Conservation (phyloP, 1,284 basidiomycete genomes). For the Earliella scabrosa region DNA sequence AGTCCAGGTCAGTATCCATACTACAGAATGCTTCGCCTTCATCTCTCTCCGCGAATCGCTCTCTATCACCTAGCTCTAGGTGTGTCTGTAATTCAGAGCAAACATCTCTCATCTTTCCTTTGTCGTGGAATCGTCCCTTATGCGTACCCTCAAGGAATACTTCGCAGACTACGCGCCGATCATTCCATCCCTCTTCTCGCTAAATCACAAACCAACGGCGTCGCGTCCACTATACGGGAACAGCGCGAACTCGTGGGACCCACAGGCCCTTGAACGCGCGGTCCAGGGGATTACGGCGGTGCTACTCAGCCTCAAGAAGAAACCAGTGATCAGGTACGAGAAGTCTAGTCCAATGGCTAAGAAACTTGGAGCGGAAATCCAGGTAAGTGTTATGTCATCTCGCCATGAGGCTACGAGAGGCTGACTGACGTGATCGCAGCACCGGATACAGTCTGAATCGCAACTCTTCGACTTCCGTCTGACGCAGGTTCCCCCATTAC, state of each 20-base stretch:
- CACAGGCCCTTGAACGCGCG: constrained; percentile 77
- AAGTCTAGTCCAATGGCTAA: constrained; percentile 92
- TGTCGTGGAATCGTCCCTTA: constrained; percentile 16
- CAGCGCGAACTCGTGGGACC: constrained; percentile 69
- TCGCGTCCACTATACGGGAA: constrained; percentile 71
- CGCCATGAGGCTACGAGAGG: too few species aligned
- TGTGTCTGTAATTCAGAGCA: too few species aligned
- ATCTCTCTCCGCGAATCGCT: too few species aligned
- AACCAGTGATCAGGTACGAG: constrained; percentile 93
- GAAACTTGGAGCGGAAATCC: constrained; percentile 86
- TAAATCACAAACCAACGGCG: constrained; percentile 76
- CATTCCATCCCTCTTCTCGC: constrained; percentile 86
- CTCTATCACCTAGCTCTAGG: too few species aligned
- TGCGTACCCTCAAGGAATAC: constrained; percentile 71
- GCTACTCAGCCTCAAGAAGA: constrained; percentile 94
- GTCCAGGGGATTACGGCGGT: constrained; percentile 88
- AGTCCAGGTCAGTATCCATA: constrained; percentile 74
- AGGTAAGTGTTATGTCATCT: constrained; percentile 51
- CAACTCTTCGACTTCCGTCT: constrained; percentile 78
- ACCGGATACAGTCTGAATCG: constrained; percentile 73
- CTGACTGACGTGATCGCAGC: constrained; percentile 44
- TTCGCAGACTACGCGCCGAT: constrained; percentile 95
- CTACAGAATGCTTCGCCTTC: too few species aligned
- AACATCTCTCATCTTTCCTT: background rate
- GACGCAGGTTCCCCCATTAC: constrained; percentile 74